Percentiles rank a stretch among this genome's conserved stretches.
phyloP scores from a whole-genome alignment of 1,139 yeast species.

The Zygoascus hellenicus region DNA sequence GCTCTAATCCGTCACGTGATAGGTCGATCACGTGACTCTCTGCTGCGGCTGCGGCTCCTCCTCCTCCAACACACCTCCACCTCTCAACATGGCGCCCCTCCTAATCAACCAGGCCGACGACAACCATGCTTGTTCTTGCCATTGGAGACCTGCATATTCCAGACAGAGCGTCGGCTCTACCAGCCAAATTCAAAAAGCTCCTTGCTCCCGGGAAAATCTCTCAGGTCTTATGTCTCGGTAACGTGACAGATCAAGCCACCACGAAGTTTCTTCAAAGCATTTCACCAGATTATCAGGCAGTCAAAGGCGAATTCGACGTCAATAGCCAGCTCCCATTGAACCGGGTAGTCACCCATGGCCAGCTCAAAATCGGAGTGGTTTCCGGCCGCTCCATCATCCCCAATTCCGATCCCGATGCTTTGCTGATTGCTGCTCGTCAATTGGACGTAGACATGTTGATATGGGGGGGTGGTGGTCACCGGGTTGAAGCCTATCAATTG shows the following conservation, averaged over 20 bases:
- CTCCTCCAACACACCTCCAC: background rate
- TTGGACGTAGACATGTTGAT: slow-evolving; percentile 85
- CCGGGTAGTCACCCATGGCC: slow-evolving; percentile 61
- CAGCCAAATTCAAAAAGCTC: slow-evolving; percentile 55
- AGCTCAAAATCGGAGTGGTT: slow-evolving; percentile 73
- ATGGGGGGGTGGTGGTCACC: slow-evolving; percentile 91
- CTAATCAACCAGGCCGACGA: background rate
- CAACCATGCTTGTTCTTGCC: slow-evolving; percentile 71
- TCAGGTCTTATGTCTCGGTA: slow-evolving; percentile 82
- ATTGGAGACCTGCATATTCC: slow-evolving; percentile 90
- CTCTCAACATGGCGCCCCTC: background rate
- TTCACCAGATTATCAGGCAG: slow-evolving; percentile 68
- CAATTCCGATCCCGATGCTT: slow-evolving; percentile 75
- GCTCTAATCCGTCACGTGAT: too few relatives aligned
- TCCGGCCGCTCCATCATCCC: slow-evolving; percentile 85
- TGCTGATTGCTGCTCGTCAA: slow-evolving; percentile 78
- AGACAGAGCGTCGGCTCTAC: slow-evolving; percentile 50
- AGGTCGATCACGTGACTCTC: too few relatives aligned
- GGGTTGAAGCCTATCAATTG: slow-evolving; percentile 85
- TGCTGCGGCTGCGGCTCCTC: too few relatives aligned
- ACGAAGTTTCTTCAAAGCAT: slow-evolving; percentile 57
- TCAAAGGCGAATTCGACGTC: slow-evolving; percentile 70
- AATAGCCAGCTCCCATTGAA: slow-evolving; percentile 51
- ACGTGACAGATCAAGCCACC: slow-evolving; percentile 64
- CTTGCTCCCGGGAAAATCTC: slow-evolving; percentile 76